Conservation (phyloP, 2,329 filamentous ascomycete genomes). For the Diaporthe australafricana region DNA sequence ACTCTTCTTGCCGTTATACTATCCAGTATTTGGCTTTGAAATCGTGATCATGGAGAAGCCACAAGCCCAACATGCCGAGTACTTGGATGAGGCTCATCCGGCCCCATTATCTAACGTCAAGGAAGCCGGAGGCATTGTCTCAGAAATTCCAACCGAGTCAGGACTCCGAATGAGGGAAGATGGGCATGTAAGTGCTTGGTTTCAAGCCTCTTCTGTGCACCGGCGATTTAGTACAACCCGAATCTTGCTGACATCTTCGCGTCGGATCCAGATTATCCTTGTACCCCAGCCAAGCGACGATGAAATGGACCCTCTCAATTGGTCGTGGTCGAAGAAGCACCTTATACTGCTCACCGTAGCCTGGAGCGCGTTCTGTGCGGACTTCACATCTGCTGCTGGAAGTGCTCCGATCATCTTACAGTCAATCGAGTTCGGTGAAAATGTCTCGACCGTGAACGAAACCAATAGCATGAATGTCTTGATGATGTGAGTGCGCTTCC, state of each 20-base stretch:
- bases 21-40: neutral
- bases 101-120: neutral
- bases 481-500: constrained; percentile 27
- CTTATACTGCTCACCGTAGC: constrained; percentile 36
- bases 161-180: constrained; percentile 8
- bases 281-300: constrained; percentile 35
- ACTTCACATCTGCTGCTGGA: constrained; percentile 34
- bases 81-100: neutral
- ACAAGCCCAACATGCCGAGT: neutral
- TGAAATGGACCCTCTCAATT: constrained; percentile 39
- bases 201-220: too few relatives aligned
- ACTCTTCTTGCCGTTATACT: too few relatives aligned
- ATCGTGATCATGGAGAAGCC: constrained; percentile 13
- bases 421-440: neutral
- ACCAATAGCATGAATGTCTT: constrained; percentile 36
- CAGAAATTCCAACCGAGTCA: neutral
- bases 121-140: neutral
- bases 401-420: constrained; percentile 17
- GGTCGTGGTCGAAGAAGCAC: constrained; percentile 40
- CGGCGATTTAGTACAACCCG: neutral
- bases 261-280: constrained; percentile 1
- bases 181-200: constrained; percentile 3
- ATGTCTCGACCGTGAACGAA: constrained; percentile 20
- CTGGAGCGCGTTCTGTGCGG: constrained; percentile 37
- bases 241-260: neutral